Evolutionary conservation across 2,329 filamentous ascomycete genomes (phyloP).

Genomic region (Phialophora tarda): DNA sequence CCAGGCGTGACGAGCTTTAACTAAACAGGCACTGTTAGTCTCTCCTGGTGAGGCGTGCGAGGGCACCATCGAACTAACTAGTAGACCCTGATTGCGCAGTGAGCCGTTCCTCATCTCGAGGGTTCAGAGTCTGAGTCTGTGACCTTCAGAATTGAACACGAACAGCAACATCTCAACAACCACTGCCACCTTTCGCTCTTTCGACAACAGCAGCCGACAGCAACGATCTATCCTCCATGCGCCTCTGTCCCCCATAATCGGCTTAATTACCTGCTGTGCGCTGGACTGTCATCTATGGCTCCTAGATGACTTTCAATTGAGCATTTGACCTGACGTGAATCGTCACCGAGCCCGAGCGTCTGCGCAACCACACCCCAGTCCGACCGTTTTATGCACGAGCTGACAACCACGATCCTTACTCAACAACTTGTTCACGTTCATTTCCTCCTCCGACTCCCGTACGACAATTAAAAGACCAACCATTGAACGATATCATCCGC

Average conservation of each 20-base stretch:
- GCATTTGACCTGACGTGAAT: conserved; percentile 24
- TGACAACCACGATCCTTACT: conserved; percentile 28
- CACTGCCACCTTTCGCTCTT: conserved; percentile 15
- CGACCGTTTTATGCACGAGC: conserved; percentile 22
- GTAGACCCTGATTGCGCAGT: conserved; percentile 11
- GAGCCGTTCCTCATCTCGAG: conserved; percentile 5
- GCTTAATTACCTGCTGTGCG: conserved; percentile 7
- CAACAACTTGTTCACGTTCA: conserved; percentile 15
- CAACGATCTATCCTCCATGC: conserved; percentile 13
- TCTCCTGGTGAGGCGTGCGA: background rate
- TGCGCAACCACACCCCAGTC: conserved; percentile 26
- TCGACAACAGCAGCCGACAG: conserved; percentile 12
- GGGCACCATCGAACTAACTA: background rate
- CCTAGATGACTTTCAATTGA: conserved; percentile 12
- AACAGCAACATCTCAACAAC: conserved; percentile 2
- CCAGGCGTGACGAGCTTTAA: conserved; percentile 16
- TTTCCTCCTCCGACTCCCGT: conserved; percentile 5
- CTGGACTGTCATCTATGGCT: background rate
- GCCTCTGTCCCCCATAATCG: conserved; percentile 5
- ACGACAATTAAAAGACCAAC: conserved; percentile 1
- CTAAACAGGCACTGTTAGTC: conserved; percentile 9
- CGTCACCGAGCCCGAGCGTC: conserved; percentile 22
- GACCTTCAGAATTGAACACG: background rate
- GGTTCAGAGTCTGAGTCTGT: background rate
- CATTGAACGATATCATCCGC: background rate